Evolutionary conservation across 2,329 filamentous ascomycete species (phyloP).

Genomic region (Pleurostoma richardsiae): DNA sequence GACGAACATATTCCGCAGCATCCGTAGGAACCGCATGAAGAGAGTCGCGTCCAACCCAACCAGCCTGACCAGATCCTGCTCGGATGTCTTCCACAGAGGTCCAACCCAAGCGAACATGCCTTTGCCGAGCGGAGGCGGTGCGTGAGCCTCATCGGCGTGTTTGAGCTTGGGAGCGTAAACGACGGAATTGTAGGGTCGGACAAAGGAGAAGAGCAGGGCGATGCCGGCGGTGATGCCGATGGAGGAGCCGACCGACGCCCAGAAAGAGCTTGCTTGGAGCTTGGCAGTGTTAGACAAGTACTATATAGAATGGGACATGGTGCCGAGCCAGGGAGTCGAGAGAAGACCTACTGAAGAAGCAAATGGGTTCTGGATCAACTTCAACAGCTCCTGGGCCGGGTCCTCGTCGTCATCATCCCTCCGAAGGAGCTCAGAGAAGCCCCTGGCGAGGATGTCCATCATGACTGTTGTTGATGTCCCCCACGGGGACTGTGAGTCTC

Average conservation of each 20-base stretch:
- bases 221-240: constrained; percentile 69
- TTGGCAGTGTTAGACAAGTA: constrained; percentile 14
- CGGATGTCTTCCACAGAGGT: constrained; percentile 72
- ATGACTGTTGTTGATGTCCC: not conserved
- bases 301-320: constrained; percentile 3
- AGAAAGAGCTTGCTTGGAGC: constrained; percentile 57
- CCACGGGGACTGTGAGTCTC: too few relatives aligned
- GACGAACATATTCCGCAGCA: constrained; percentile 89
- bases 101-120: constrained; percentile 84
- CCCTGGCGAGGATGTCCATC: constrained; percentile 4
- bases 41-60: constrained; percentile 88
- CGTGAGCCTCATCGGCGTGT: constrained; percentile 84
- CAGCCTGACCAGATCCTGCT: constrained; percentile 71
- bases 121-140: constrained; percentile 79
- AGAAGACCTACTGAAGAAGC: constrained; percentile 32
- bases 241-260: constrained; percentile 76
- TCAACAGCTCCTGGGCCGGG: constrained; percentile 35
- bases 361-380: constrained; percentile 47
- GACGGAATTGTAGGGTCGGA: constrained; percentile 85
- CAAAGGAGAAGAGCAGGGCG: constrained; percentile 76
- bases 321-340: not conserved
- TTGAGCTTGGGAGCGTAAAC: constrained; percentile 94
- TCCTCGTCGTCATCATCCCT: constrained; percentile 15
- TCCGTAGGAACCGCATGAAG: constrained; percentile 81
- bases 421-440: constrained; percentile 5